Base-by-base conservation (phyloP, 371 early-diverging fungal genomes). In the Lichtheimia corymbifera region DNA sequence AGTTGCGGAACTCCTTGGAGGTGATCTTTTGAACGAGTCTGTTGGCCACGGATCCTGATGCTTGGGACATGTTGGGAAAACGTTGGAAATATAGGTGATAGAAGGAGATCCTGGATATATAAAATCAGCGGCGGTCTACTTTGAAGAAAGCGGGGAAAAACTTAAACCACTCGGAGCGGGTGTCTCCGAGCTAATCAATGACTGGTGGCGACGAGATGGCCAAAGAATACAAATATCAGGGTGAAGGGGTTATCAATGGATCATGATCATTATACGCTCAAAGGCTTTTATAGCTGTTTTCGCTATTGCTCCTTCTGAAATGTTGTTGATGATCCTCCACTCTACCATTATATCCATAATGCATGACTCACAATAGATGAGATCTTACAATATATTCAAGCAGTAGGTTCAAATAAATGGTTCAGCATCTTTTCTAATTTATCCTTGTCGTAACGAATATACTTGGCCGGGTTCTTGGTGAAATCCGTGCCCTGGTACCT, bases 391-490 rank as follows among this genome's bases (percentile, higher is more conserved):
- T 18, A 24, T 24, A 14, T 14, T 55, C 70, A 81, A 50, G 82
- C 79, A 30, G 79, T 70, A 11, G 82, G 79, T 35, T 81, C 82
- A 63, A 92, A 94, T 60, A 94, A 82, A 59, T 87, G 83, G 20
- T 85, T 86, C 22, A 93, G 71, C 72, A 84, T 80, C 25, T 68
- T 76, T 41, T 87, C 88, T 17, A 94, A 68, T 58, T 75, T 73
- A 18, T 83, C 83, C 62, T 85, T 85, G 67, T 89, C 89, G 61
- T 88, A 94, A 52, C 84, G 85, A 63, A 94, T 88, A 67, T 93
- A 94, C 72, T 94, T 94, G 62, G 87, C 83, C 13, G 84, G 83
- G 59, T 88, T 91, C 71, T 93, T 93, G 25, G 89, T 82, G 67
- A 91, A 92, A 60, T 91, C 91, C 2, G 82, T 77, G 27, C 67